These are phyloP conservation scores for Termitomyces sp. DNA, from an alignment of 768 basidiomycete genomes.

Conservation along the genomic window DNA sequence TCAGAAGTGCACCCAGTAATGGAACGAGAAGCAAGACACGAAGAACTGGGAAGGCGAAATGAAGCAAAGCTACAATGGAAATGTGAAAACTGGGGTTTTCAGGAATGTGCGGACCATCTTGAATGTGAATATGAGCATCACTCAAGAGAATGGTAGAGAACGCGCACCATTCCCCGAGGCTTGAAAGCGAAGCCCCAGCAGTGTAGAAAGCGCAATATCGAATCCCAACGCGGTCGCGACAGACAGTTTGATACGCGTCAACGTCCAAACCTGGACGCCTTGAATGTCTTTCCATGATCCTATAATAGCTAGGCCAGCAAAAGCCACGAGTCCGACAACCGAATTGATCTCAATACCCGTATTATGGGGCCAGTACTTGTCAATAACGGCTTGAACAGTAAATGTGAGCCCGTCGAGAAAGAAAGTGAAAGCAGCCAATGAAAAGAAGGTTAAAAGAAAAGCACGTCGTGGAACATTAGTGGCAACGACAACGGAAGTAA, in stretches of 20 bases:
- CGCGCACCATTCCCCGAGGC: constrained; percentile 29
- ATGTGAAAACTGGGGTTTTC: constrained; percentile 25
- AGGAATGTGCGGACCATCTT: constrained; percentile 24
- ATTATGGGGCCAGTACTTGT: constrained; percentile 58
- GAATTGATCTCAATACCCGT: constrained; percentile 69
- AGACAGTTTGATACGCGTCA: constrained; percentile 53
- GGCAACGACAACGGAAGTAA: constrained; percentile 75
- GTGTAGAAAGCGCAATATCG: constrained; percentile 57
- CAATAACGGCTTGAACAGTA: constrained; percentile 59
- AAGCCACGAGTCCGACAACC: constrained; percentile 64
- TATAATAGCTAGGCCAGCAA: constrained; percentile 67
- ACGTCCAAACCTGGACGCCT: constrained; percentile 65
- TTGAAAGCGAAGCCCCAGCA: constrained; percentile 44
- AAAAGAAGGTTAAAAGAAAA: constrained; percentile 68
- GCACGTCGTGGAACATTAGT: constrained; percentile 70
- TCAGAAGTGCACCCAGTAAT: constrained; percentile 56
- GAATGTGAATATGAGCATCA: constrained; percentile 9
- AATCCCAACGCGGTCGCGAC: constrained; percentile 50
- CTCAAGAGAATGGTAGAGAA: constrained; percentile 7
- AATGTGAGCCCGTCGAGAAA: constrained; percentile 76
- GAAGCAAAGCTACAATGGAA: constrained; percentile 30
- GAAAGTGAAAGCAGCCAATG: constrained; percentile 68
- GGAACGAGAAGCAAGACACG: constrained; percentile 62
- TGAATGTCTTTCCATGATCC: constrained; percentile 79
- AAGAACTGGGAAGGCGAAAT: constrained; percentile 53